These are phyloP conservation scores for Geosmithia morbida DNA, from an alignment of 2,329 filamentous ascomycete genomes.

Conservation along the genomic window DNA sequence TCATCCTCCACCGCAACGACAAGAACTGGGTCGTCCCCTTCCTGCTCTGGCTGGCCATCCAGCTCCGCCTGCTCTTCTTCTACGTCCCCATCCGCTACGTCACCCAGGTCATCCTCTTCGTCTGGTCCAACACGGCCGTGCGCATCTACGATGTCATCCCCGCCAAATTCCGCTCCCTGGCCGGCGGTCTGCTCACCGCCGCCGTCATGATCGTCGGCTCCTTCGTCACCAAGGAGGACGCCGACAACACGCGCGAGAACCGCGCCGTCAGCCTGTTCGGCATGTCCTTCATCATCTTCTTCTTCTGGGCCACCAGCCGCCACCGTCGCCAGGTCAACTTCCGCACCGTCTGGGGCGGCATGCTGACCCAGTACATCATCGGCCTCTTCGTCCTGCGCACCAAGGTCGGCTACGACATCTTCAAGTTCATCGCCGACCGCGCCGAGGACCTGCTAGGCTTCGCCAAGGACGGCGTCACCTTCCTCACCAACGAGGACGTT, in stretches of 20 bases:
- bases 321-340: slow-evolving; percentile 51
- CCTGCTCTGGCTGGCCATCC: slow-evolving; percentile 62
- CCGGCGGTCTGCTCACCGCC: slow-evolving; percentile 50
- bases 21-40: slow-evolving; percentile 76
- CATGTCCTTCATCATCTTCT: slow-evolving; percentile 52
- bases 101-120: slow-evolving; percentile 48
- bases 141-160: slow-evolving; percentile 49
- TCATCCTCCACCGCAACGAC: slow-evolving; percentile 58
- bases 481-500: slow-evolving; percentile 39
- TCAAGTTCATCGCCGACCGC: slow-evolving; percentile 70
- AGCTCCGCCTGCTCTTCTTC: slow-evolving; percentile 59
- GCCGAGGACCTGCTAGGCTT: slow-evolving; percentile 65
- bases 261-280: slow-evolving; percentile 73
- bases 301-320: slow-evolving; percentile 57
- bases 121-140: slow-evolving; percentile 53
- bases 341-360: slow-evolving; percentile 77
- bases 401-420: slow-evolving; percentile 72
- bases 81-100: slow-evolving; percentile 55
- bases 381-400: slow-evolving; percentile 81
- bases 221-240: slow-evolving; percentile 56
- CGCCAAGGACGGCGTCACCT: slow-evolving; percentile 56
- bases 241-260: slow-evolving; percentile 66
- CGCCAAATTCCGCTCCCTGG: slow-evolving; percentile 44
- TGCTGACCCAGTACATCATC: slow-evolving; percentile 77
- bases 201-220: slow-evolving; percentile 64